Evolutionary conservation across 441 rosid genomes (phyloP), one percentile per base, ranked within the genome.

Genomic region (Gossypium laxum): DNA sequence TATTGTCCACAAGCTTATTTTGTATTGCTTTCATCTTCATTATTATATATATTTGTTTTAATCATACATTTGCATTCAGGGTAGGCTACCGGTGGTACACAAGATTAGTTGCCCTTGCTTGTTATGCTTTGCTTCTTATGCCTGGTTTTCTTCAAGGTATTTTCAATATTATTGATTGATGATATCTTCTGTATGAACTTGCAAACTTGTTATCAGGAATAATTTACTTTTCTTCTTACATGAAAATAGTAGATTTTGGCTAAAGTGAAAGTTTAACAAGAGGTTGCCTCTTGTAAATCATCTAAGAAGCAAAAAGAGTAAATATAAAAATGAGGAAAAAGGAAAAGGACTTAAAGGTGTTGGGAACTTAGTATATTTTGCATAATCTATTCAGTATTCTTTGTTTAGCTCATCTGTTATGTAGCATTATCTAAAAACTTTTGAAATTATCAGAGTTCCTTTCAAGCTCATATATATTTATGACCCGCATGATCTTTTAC

Each of bases 111-210:
- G 90, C 82, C 41, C 91, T 89, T 72, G 76, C 74, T 52, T 69
- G 76, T 60, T 89, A 89, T 80, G 88, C 89, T 48, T 54, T 81
- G 73, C 80, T 87, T 63, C 96, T 94, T 59, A 79, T 87, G 93
- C 97, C 98, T 5, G 97, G 98, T n/a, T 90, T 94, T 81, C 82
- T 94, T 76, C 96, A 89, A 90, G 98, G 98, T 91, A 22, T 22
- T 57, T 59, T 15, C 74, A 59, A 8, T 67, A 4, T 15, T 5
- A 51, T 56, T 47, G 62, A 15, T 71, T 18, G 21, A 6, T 72
- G 66, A 21, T 32, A 65, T 41, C 47, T 63, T 72, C 67, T 12
- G 14, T 21, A 34, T 1, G 19, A 22, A 65, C 5, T 24, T 41
- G 68, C 18, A 41, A 18, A 43, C 32, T 2, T 62, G 17, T 41